Evolutionary conservation across 1,284 basidiomycete species (phyloP).

Genomic region (Ustilago lituana): DNA sequence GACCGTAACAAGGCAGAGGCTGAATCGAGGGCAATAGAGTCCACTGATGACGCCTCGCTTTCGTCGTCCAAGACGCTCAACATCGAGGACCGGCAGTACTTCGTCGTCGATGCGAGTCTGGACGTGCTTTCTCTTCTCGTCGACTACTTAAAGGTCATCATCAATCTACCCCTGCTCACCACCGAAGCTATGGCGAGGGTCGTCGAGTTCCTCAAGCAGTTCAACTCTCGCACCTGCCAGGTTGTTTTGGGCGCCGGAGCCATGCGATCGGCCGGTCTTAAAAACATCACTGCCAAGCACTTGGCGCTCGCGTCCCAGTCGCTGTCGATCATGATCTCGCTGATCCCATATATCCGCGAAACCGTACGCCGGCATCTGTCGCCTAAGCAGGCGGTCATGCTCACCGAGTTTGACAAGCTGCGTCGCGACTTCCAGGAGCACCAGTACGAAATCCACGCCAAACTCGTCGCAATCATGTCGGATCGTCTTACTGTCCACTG

Average conservation of each 20-base stretch:
- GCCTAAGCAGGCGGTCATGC: constrained; percentile 91
- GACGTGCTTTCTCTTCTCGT: constrained; percentile 79
- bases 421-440: constrained; percentile 99
- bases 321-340: constrained; percentile 89
- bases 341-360: constrained; percentile 95
- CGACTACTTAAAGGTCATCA: constrained; percentile 87
- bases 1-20: neutral
- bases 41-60: constrained; percentile 1
- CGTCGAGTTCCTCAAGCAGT: constrained; percentile 88
- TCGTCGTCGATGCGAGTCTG: constrained; percentile 81
- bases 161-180: constrained; percentile 86
- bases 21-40: neutral
- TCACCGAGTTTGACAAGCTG: constrained; percentile 97
- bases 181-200: constrained; percentile 92
- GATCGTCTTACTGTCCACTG: constrained; percentile 89
- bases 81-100: constrained; percentile 75
- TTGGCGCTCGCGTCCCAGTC: constrained; percentile 91
- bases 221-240: constrained; percentile 98
- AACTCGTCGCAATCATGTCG: constrained; percentile 97
- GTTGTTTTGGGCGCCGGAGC: constrained; percentile 97
- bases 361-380: constrained; percentile 90
- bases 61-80: constrained; percentile 74
- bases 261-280: constrained; percentile 95
- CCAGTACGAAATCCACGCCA: constrained; percentile 97
- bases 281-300: constrained; percentile 98